Percentiles rank a stretch among this genome's conserved stretches.
Conservation (phyloP, 257 asterid genomes). For the Nicotiana undulata region DNA sequence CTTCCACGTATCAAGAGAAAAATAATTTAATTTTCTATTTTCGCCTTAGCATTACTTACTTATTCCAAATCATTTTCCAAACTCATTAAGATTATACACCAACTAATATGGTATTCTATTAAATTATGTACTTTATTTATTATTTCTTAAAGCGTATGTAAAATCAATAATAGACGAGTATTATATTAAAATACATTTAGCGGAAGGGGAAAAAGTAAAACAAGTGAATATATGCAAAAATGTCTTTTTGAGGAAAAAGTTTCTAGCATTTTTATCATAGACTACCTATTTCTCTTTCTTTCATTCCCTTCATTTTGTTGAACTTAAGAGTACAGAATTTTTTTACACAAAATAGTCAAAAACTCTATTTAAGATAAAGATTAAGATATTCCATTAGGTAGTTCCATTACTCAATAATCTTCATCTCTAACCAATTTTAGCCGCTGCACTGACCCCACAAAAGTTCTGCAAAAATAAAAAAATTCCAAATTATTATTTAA, state of each 20-base stretch:
- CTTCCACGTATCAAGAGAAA: no score
- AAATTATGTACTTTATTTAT: no score
- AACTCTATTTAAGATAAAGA: not conserved
- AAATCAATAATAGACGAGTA: no score
- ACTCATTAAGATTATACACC: no score
- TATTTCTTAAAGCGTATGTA: no score
- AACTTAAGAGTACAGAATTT: not conserved
- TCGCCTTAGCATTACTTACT: no score
- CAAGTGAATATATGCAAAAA: not conserved
- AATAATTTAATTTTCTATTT: no score
- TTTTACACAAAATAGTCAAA: not conserved
- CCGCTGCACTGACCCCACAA: slow-evolving; percentile 39
- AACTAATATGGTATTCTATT: no score
- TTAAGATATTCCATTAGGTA: not conserved
- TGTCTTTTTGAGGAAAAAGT: not conserved
- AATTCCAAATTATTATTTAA: not conserved
- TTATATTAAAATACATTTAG: no score
- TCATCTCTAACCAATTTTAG: slow-evolving; percentile 40
- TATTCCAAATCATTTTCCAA: no score
- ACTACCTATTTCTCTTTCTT: not conserved
- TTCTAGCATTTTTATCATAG: not conserved
- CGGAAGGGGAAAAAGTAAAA: not conserved
- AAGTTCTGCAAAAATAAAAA: slow-evolving; percentile 32
- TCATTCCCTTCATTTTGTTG: not conserved
- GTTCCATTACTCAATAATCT: not conserved